Conservation (phyloP, 2,329 filamentous ascomycete species). For the Monilinia fructicola region DNA sequence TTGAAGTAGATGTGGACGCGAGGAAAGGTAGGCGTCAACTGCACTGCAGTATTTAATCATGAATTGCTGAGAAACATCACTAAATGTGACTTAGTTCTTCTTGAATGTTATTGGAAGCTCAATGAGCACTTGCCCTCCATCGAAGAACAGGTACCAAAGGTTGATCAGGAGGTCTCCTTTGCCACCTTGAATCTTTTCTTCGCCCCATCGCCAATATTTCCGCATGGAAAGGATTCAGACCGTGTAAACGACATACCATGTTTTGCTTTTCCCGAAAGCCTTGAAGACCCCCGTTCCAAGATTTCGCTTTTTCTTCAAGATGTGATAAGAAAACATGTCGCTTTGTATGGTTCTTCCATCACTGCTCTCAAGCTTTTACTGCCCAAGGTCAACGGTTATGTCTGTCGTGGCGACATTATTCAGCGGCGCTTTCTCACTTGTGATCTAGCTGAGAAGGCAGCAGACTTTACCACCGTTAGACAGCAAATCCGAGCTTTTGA, state of each 20-base stretch:
- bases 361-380: constrained; percentile 1
- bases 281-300: not conserved
- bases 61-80: not conserved
- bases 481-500: constrained; percentile 2
- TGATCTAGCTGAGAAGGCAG: not conserved
- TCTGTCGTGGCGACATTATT: constrained; percentile 5
- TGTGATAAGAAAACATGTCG: constrained; percentile 1
- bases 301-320: constrained; percentile 1
- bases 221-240: not conserved
- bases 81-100: constrained; percentile 1
- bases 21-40: not conserved
- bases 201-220: not conserved
- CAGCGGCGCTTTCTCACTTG: not conserved
- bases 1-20: constrained; percentile 1
- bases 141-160: not conserved
- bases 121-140: not conserved
- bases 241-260: not conserved
- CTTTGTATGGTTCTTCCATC: not conserved
- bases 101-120: constrained; percentile 1
- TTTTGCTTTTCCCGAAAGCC: not conserved
- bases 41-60: not conserved
- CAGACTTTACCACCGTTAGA: not conserved
- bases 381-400: constrained; percentile 5
- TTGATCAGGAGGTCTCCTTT: not conserved
- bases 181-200: not conserved